Base-by-base conservation (phyloP, 805 yeast species). In the Yarrowia bubula region DNA sequence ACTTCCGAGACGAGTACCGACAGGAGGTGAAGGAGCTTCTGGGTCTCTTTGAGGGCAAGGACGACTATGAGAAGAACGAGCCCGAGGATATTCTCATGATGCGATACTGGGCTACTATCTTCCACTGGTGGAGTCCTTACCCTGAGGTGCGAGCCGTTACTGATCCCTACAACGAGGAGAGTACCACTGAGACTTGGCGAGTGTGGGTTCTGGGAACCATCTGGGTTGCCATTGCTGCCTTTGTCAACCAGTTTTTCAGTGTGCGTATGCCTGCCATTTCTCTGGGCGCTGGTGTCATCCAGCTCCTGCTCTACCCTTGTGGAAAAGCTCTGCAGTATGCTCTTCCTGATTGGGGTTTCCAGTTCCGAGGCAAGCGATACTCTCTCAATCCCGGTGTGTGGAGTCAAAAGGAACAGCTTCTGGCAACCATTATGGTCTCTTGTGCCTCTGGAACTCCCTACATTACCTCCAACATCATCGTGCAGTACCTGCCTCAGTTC, bases 331-430 rank as follows among this genome's bases (percentile, higher is more conserved):
- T 68, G 8, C 61, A 55, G 47, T 41, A 55, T 13, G 38, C 31
- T 39, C 61, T 55, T 55, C 61, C 61, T 14, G 80, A 79, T 63
- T 76, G 75, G 73, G 77, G 79, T 8, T 71, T 81, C 68, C 76
- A 71, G 5, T 64, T 79, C 65, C 69, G 71, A 47, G 80, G 84
- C 61, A 75, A 71, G 38, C 75, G 79, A 72, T 73, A 74, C 69
- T 77, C 79, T 8, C 72, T 86, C 64, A 84, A 84, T 72, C 87
- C 87, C 2, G 88, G 89, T 11, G 86, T 87, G 8, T 87, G 88
- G 87, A 75, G 79, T 35, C 77, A 73, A 67, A 86, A 86, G 70
- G 90, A 87, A 71, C 90, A 86, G 72, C 84, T 85, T 85, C 78
- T 87, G 66, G 77, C 87, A 1, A 83, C 90, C 1, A 64, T 75